phyloP scores from a whole-genome alignment of 306 rosid genomes.

The Macrotyloma uniflorum region DNA sequence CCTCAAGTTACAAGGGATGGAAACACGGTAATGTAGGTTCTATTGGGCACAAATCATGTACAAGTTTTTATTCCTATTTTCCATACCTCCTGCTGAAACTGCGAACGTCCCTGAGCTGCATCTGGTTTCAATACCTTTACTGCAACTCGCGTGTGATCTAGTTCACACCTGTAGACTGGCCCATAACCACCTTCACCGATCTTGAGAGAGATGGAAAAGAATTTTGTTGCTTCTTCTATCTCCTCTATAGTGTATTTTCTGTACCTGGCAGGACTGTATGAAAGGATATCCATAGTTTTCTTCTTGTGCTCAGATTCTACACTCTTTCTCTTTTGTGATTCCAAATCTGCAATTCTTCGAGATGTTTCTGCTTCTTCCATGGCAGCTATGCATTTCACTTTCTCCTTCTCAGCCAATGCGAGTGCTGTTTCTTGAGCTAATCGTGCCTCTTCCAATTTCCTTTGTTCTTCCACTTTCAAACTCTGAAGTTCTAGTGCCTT shows the following conservation, averaged over 20 bases:
- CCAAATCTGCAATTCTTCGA: slow-evolving; percentile 57
- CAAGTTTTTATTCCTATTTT: background rate
- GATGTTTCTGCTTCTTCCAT: slow-evolving; percentile 73
- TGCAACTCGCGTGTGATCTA: slow-evolving; percentile 85
- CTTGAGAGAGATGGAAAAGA: slow-evolving; percentile 51
- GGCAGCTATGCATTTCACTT: slow-evolving; percentile 59
- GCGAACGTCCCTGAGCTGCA: slow-evolving; percentile 81
- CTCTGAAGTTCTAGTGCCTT: slow-evolving; percentile 76
- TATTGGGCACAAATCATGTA: background rate
- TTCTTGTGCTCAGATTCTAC: slow-evolving; percentile 51
- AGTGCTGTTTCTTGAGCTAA: slow-evolving; percentile 63
- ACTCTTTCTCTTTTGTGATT: slow-evolving; percentile 60
- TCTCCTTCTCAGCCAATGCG: slow-evolving; percentile 69
- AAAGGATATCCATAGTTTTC: slow-evolving; percentile 1
- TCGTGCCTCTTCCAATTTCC: slow-evolving; percentile 55
- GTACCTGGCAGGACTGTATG: slow-evolving; percentile 49
- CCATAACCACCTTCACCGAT: slow-evolving; percentile 96
- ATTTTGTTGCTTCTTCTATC: slow-evolving; percentile 67
- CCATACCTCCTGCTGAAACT: slow-evolving; percentile 79
- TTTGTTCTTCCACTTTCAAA: slow-evolving; percentile 75
- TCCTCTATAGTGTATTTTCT: slow-evolving; percentile 72
- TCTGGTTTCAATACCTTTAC: slow-evolving; percentile 73
- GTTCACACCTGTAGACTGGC: slow-evolving; percentile 68
- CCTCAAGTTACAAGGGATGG: background rate
- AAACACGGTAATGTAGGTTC: background rate